Conservation (phyloP, 1,139 yeast species). For the Saccharomyces hybrid region DNA sequence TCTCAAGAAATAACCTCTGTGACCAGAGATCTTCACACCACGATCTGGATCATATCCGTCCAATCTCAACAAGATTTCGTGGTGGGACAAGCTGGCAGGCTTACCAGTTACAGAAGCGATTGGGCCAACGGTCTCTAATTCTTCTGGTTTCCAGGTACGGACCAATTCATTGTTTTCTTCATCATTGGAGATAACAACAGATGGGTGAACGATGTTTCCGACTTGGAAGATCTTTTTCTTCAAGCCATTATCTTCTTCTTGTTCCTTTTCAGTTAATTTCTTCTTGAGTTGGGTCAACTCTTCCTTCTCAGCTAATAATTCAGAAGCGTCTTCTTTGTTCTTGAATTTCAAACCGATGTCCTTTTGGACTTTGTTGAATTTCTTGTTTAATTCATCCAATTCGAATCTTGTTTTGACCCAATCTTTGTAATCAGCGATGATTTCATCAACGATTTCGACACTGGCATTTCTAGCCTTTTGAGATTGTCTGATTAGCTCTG, state of each 20-base stretch:
- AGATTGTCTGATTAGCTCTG: constrained; percentile 76
- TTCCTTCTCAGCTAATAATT: constrained; percentile 74
- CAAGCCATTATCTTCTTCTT: constrained; percentile 67
- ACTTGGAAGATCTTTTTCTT: constrained; percentile 76
- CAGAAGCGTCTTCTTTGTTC: constrained; percentile 89
- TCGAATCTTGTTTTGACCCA: constrained; percentile 93
- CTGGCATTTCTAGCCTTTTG: constrained; percentile 92
- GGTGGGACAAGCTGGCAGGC: constrained; percentile 83
- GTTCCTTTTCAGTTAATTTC: constrained; percentile 57
- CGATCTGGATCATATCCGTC: constrained; percentile 99
- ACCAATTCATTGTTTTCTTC: constrained; percentile 88
- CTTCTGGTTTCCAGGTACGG: constrained; percentile 78
- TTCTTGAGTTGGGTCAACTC: constrained; percentile 63
- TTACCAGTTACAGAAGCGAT: constrained; percentile 66
- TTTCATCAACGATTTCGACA: constrained; percentile 92
- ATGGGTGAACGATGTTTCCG: constrained; percentile 89
- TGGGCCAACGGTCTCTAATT: constrained; percentile 46
- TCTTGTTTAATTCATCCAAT: constrained; percentile 82
- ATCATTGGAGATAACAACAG: constrained; percentile 78
- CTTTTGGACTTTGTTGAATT: constrained; percentile 80
- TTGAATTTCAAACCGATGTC: constrained; percentile 87
- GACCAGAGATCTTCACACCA: constrained; percentile 96
- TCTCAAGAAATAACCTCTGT: constrained; percentile 95
- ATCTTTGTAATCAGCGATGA: constrained; percentile 77
- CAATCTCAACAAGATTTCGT: constrained; percentile 84